Base-by-base conservation (phyloP, 306 rosid species). In the Fragaria ananassa region DNA sequence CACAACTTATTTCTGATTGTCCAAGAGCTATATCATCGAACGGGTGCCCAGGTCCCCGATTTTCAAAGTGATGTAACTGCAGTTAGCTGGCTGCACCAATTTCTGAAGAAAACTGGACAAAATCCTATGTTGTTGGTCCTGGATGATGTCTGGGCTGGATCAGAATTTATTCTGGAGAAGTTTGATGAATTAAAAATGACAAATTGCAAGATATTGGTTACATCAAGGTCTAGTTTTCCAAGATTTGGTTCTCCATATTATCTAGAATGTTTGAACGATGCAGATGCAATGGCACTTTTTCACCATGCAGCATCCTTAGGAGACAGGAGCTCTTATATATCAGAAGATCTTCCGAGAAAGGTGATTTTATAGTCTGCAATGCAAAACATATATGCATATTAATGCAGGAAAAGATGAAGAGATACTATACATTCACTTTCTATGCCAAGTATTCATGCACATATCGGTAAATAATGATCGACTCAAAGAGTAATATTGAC, bases 1-100 rank as follows among this genome's bases (percentile, higher is more conserved):
- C 85, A 90, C 62, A 86, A 85, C 64, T 39, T 87, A 77, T 81
- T 49, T 8, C 54, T 35, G 37, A 85, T 86, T 63, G 81, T 80
- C 54, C 77, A 70, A 47, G 76, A 76, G 23, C 78, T 90, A 60
- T 83, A 51, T 79, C 74, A 76, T 67, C 84, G 81, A 50, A 74
- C 41, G 69, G 75, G 68, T 42, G 19, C 7, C 12, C 17, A 39
- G 4, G 49, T 42, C 31, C 83, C 85, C 4, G 82, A 77, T 45
- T 75, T 85, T 72, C 85, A 75, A 76, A 76, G 66, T 19, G 86
- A 80, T 3, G 86, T 82, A 62, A 80, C 74, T 8, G 70, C 79
- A 5, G n/a, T 72, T 34, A 14, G 79, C 46, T 81, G 75, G 54
- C 69, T 87, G 80, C 87, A 78, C 73, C 18, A 67, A 49, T 80